Evolutionary conservation across 768 basidiomycete species (phyloP), one percentile per base, ranked within the genome.

Genomic region (Tulasnella sp.): DNA sequence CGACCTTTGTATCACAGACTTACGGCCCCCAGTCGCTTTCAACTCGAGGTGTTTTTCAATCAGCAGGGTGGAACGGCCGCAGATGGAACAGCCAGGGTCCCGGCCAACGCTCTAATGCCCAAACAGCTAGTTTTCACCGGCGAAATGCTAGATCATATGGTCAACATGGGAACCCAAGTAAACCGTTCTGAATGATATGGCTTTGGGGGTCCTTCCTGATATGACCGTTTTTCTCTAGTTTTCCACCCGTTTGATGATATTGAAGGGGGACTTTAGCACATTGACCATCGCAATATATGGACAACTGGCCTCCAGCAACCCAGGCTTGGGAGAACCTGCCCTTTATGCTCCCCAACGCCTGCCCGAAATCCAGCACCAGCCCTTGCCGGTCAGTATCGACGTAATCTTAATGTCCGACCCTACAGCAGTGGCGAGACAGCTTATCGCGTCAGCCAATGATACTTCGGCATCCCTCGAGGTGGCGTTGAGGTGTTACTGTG

Each of bases 271-370:
- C 8, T 62, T 62, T 21, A 32, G 60, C 17, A 48, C 45, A 26
- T 27, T 62, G 17, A 62, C 59, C 29, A 32, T 62, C 4, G 61
- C 56, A 26, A 38, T 62, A 13, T 62, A 62, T 61, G 61, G 61
- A 17, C 26, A 29, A n/a, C 55, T 29, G 15, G 1, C 43, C 4
- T 11, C 59, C 10, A 32, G 42, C 9, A 50, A 48, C 27, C 58
- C 13, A 59, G 21, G 19, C 48, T 13, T 24, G 45, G 43, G 17
- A 24, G 47, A 3, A 17, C 45, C 17, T 23, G 2, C 27, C 3
- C n/a, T 11, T 2, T 32, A 41, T 21, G 11, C 2, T 19, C 29
- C 45, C 8, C 34, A 15, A n/a, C 58, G 11, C 32, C 27, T 50
- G 21, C 32, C 27, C 15, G 24, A 1, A 49, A 19, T 51, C 27